A percentile compares a stretch with the other conserved stretches of the same genome.
Conservation (phyloP, 345 rosid species). For the Eucalyptus dawsonii region DNA sequence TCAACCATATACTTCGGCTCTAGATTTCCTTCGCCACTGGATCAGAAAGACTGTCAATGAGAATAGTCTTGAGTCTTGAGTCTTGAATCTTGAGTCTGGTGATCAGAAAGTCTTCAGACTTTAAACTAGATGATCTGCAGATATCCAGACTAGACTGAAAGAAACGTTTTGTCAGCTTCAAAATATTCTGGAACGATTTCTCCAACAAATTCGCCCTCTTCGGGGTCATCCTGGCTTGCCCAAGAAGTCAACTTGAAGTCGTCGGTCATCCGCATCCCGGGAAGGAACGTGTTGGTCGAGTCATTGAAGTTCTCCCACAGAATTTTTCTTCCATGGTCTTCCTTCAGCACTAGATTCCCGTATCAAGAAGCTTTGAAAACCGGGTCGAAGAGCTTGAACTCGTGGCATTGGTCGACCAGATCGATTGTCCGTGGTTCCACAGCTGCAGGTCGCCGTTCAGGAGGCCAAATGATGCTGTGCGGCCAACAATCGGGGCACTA, state of each 20-base stretch:
- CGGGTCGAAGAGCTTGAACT: constrained; percentile 9
- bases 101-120: too few species aligned
- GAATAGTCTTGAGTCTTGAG: too few species aligned
- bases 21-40: too few species aligned
- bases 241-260: constrained; percentile 26
- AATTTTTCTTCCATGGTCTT: not conserved
- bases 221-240: constrained; percentile 32
- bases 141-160: too few species aligned
- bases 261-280: constrained; percentile 27
- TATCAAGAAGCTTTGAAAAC: not conserved
- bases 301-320: constrained; percentile 34
- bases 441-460: constrained; percentile 8
- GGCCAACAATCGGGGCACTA: constrained; percentile 6
- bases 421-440: not conserved
- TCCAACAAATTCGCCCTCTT: too few species aligned
- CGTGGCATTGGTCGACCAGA: not conserved
- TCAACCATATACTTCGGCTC: too few species aligned
- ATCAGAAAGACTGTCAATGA: too few species aligned
- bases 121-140: too few species aligned
- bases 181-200: too few species aligned
- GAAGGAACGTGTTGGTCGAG: constrained; percentile 40
- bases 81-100: too few species aligned
- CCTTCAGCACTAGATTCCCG: constrained; percentile 8
- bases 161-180: too few species aligned
- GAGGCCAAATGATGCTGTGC: not conserved